Base-by-base conservation (phyloP, 371 early-diverging fungal genomes). In the Haplosporangium sp. region DNA sequence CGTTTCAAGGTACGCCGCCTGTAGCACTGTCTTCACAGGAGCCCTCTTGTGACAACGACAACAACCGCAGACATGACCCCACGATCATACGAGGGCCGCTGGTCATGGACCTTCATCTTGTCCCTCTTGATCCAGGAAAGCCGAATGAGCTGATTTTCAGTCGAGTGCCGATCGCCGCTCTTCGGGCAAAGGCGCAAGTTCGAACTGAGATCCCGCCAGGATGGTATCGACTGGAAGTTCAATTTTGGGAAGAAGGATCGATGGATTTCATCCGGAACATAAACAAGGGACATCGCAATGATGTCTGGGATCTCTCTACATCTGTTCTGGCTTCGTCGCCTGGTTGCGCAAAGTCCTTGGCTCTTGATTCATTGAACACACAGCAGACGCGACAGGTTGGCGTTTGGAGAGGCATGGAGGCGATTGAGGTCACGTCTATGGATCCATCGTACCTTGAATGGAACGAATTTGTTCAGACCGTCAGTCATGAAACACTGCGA, bases 181-280 rank as follows among this genome's bases (percentile, higher is more conserved):
- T 20, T 8, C 53, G 53, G 9, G 71, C 60, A 36, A 42, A 38
- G 38, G 43, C 70, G 11, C 63, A 54, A 14, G 43, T 76, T 9
- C 59, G 71, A 16, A 46, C 59, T 1, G 71, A 76, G 20, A 55
- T 70, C 36, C 67, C 64, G 7, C 43, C 42, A 8, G 76, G 58
- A 5, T 76, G 76, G 75, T 76, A 76, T 23, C 67, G 71, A 5
- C 64, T 76, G 4, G 51, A 63, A 36, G 62, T 76, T 12, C 57
- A 67, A 6, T 70, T 76, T 16, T 70, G 75, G 75, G 62, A 75
- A 1, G 62, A 69, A 6, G 50, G 29, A 4, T 4, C 29, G 1
- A 29, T 29, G 4, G 29, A 29, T 29, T 29, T 29, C 29, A 1
- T 41, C 64, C 16, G 8, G 21, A 40, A 20, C 20, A 42, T 12